These are phyloP conservation scores for Boletus sensibilis DNA, from an alignment of 768 basidiomycete species.

Conservation along the genomic window DNA sequence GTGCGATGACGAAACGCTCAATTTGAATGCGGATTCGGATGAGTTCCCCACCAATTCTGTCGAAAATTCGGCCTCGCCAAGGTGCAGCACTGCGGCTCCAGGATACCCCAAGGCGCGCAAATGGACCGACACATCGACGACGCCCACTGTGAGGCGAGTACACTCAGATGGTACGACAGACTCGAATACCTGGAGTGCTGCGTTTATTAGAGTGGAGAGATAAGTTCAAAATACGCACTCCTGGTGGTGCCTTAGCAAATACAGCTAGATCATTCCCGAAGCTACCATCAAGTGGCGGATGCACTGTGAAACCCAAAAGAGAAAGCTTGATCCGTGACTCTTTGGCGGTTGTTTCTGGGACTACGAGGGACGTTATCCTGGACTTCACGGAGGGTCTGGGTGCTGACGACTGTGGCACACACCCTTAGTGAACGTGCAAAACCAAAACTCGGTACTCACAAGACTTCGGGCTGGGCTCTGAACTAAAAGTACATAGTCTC, in stretches of 20 bases:
- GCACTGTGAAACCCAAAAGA: constrained; percentile 62
- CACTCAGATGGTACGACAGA: constrained; percentile 88
- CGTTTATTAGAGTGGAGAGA: constrained; percentile 1
- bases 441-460: constrained; percentile 40
- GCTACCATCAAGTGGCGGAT: constrained; percentile 56
- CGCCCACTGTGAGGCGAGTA: constrained; percentile 64
- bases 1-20: constrained; percentile 49
- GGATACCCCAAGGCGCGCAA: constrained; percentile 53
- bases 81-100: constrained; percentile 65
- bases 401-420: constrained; percentile 38
- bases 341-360: constrained; percentile 66
- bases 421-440: constrained; percentile 1
- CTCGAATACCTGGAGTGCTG: constrained; percentile 70
- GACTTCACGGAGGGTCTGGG: constrained; percentile 57
- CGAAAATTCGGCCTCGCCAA: constrained; percentile 64
- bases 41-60: constrained; percentile 74
- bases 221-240: constrained; percentile 51
- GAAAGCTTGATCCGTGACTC: constrained; percentile 71
- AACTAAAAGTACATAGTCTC: constrained; percentile 42
- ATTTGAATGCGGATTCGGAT: constrained; percentile 49
- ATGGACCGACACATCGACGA: constrained; percentile 67
- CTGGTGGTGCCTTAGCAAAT: constrained; percentile 84
- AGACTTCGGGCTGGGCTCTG: constrained; percentile 57
- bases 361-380: constrained; percentile 61
- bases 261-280: constrained; percentile 60